A percentile compares a stretch with the other conserved stretches of the same genome.
Conservation (phyloP, 257 asterid genomes). For the Solanum sejunctum region DNA sequence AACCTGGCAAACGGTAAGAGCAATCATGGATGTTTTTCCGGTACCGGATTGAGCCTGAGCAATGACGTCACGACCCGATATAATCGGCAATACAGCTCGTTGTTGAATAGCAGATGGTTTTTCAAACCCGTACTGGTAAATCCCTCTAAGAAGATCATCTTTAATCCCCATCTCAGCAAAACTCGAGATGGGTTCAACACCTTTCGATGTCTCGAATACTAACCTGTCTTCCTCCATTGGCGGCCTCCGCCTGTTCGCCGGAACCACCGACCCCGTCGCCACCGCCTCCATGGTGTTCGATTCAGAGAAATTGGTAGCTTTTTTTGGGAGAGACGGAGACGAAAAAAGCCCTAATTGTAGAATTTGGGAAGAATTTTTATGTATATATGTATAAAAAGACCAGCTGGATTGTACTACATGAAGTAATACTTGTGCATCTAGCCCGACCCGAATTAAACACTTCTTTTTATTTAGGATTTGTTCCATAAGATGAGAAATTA, state of each 20-base stretch:
- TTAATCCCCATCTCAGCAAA: constrained; percentile 88
- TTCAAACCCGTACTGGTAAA: constrained; percentile 77
- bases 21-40: constrained; percentile 94
- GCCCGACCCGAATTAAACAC: not conserved
- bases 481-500: not conserved
- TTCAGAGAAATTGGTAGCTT: not conserved
- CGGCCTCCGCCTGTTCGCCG: constrained; percentile 28
- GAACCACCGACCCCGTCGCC: constrained; percentile 27
- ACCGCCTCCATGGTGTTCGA: constrained; percentile 38
- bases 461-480: not conserved
- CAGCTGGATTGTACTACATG: not conserved
- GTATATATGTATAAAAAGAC: not conserved
- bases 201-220: constrained; percentile 72
- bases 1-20: constrained; percentile 76
- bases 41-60: constrained; percentile 96
- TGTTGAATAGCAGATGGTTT: constrained; percentile 94
- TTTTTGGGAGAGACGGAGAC: not conserved
- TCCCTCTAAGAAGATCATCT: constrained; percentile 70
- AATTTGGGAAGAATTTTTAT: not conserved
- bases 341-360: not conserved
- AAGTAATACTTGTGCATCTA: not conserved
- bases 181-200: constrained; percentile 71
- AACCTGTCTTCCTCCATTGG: constrained; percentile 50
- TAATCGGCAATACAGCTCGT: constrained; percentile 71
- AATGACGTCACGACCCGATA: constrained; percentile 78